phyloP scores from a whole-genome alignment of 2,329 filamentous ascomycete genomes.

The Zalaria obscura region DNA sequence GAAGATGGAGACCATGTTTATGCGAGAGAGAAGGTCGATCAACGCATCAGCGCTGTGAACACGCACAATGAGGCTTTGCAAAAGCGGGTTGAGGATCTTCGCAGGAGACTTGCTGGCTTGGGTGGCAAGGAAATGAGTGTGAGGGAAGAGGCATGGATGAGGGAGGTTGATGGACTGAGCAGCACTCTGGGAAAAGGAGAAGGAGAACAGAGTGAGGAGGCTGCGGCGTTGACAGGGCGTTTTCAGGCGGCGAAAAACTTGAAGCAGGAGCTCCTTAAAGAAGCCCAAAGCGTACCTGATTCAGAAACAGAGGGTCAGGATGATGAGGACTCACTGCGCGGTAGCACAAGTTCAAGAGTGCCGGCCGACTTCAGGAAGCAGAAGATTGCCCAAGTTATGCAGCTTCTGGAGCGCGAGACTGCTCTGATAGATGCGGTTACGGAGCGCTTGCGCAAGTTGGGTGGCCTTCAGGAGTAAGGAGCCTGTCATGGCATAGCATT shows the following conservation, averaged over 20 bases:
- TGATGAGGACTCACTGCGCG: constrained; percentile 13
- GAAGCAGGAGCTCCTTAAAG: constrained; percentile 12
- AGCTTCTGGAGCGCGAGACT: constrained; percentile 50
- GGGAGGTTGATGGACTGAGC: constrained; percentile 36
- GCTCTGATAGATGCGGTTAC: constrained; percentile 55
- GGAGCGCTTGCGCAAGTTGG: constrained; percentile 45
- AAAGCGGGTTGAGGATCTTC: constrained; percentile 45
- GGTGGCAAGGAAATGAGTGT: constrained; percentile 44
- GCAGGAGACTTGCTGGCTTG: constrained; percentile 32
- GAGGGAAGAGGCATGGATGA: constrained; percentile 43
- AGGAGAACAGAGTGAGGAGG: not conserved
- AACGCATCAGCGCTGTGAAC: constrained; percentile 41
- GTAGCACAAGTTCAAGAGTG: constrained; percentile 31
- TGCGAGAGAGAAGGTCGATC: constrained; percentile 40
- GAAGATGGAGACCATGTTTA: constrained; percentile 3
- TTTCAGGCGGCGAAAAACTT: constrained; percentile 13
- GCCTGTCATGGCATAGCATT: too few relatives aligned
- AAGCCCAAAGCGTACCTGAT: constrained; percentile 16
- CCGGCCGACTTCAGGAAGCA: constrained; percentile 46
- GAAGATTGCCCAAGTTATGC: constrained; percentile 50
- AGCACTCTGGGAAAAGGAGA: constrained; percentile 15
- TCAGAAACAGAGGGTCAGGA: constrained; percentile 15
- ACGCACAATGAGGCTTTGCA: constrained; percentile 43
- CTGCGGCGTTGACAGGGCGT: constrained; percentile 6
- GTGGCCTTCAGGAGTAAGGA: too few relatives aligned